Evolutionary conservation across 2,329 filamentous ascomycete genomes (phyloP).

Genomic region (Colletotrichum neosansevieriae): DNA sequence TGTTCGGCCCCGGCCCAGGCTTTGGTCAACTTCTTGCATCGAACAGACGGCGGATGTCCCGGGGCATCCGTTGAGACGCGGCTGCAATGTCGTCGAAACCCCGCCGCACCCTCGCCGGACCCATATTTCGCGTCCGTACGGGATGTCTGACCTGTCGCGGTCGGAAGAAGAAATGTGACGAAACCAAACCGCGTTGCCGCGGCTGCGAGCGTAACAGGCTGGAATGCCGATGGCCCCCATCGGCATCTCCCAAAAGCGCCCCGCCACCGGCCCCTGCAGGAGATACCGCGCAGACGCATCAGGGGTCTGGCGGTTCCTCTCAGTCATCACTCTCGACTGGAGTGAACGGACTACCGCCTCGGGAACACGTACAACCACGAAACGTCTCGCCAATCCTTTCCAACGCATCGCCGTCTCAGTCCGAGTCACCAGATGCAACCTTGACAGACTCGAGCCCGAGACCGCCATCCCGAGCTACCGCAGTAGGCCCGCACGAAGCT

Average conservation of each 20-base stretch:
- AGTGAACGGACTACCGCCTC: background rate
- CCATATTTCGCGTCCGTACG: slow-evolving; percentile 41
- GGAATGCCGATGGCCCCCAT: slow-evolving; percentile 30
- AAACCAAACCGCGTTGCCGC: slow-evolving; percentile 56
- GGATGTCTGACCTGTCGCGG: slow-evolving; percentile 60
- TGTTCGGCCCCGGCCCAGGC: background rate
- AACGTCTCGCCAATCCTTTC: background rate
- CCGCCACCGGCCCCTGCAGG: background rate
- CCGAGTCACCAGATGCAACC: slow-evolving; percentile 2
- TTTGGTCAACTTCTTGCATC: background rate
- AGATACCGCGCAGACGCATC: background rate
- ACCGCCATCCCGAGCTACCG: background rate
- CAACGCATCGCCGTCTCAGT: slow-evolving; percentile 18
- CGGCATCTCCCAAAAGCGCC: slow-evolving; percentile 6
- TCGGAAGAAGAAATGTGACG: slow-evolving; percentile 62
- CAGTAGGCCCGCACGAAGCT: background rate
- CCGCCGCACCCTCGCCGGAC: slow-evolving; percentile 32
- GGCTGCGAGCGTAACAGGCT: slow-evolving; percentile 50
- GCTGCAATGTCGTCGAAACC: slow-evolving; percentile 26
- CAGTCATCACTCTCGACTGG: background rate
- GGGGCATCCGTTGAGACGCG: slow-evolving; percentile 1
- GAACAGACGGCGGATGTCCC: background rate
- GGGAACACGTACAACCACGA: background rate
- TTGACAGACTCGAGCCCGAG: slow-evolving; percentile 8
- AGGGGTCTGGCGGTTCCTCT: background rate